phyloP scores from a whole-genome alignment of 2,329 filamentous ascomycete genomes.

The Penicillium glabrum region DNA sequence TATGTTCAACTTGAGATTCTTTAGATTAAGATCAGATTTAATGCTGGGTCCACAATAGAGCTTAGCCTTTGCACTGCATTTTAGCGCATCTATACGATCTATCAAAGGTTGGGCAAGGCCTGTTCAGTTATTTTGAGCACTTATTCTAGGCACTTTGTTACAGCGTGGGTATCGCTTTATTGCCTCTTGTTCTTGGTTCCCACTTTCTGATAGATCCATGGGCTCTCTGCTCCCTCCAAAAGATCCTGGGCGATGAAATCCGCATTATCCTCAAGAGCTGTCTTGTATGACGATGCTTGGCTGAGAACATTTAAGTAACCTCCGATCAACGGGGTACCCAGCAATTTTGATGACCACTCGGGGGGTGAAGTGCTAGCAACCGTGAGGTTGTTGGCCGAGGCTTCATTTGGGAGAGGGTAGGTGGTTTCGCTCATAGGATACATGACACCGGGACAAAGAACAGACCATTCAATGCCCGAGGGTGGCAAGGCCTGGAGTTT shows the following conservation, averaged over 20 bases:
- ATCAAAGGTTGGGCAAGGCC: background rate
- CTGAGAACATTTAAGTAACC: slow-evolving; percentile 13
- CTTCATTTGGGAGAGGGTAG: slow-evolving; percentile 14
- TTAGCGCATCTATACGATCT: background rate
- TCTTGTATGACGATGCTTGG: slow-evolving; percentile 8
- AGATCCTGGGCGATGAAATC: slow-evolving; percentile 16
- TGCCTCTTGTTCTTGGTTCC: slow-evolving; percentile 4
- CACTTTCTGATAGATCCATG: slow-evolving; percentile 9
- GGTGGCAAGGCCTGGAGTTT: slow-evolving; percentile 17
- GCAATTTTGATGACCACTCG: slow-evolving; percentile 8
- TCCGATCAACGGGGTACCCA: slow-evolving; percentile 8
- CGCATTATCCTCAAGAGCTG: slow-evolving; percentile 12
- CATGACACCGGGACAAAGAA: slow-evolving; percentile 22
- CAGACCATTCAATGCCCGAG: slow-evolving; percentile 21
- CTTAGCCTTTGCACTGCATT: background rate
- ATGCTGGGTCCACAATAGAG: background rate
- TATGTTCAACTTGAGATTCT: background rate
- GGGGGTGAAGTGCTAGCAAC: slow-evolving; percentile 9
- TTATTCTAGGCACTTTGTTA: background rate
- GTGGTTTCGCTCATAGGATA: slow-evolving; percentile 14
- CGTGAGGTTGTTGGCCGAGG: slow-evolving; percentile 19
- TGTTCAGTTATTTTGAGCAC: background rate
- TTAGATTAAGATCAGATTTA: background rate
- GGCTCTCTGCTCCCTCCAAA: slow-evolving; percentile 6
- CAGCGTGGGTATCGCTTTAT: background rate